Base-by-base conservation (phyloP, 768 basidiomycete species). In the Boletus eberwhitei region DNA sequence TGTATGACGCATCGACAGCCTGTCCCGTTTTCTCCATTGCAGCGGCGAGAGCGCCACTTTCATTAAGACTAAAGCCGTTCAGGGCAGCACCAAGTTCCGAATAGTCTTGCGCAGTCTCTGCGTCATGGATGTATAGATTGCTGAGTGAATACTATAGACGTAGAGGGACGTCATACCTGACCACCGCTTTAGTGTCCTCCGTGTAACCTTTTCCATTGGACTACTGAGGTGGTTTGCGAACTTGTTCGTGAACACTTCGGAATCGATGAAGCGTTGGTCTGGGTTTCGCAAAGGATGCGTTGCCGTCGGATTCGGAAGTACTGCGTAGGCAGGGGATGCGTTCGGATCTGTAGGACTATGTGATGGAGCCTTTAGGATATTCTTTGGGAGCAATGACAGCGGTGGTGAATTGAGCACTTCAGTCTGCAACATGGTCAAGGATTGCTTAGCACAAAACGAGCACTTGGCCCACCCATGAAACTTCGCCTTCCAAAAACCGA, bases 11-110 rank as follows among this genome's bases (percentile, higher is more conserved):
- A 72, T 99, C 97, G 42, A 93, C 83, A 16, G 97, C 97, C 71
- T 98, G 96, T 1, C 97, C 97, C 1, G 94, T 94, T 74, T 92
- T 95, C 76, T 99, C 97, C 58, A 98, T 83, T 9, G 96, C 90
- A 53, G 80, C 71, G n/a, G 91, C 83, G 21, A 96, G 74, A 35
- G 77, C 74, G 2, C 83, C 85, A 32, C 71, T 78, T 77, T 97
- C 93, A 61, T 90, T 95, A 57, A 97, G 75, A 68, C 93, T 93
- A 68, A 92, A 97, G 1, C 91, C 94, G 66, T 98, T 98, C 62
- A 96, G 76, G 13, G 88, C 84, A 19, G 92, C 95, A 35, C 95
- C 95, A 3, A 98, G 80, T 59, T 98, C 95, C 11, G 88, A 83
- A 69, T 94, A 85, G 65, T 97, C 95, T 57, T 90, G 88, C 4